Evolutionary conservation across 441 rosid genomes (phyloP).

Genomic region (Omphalea diandra): DNA sequence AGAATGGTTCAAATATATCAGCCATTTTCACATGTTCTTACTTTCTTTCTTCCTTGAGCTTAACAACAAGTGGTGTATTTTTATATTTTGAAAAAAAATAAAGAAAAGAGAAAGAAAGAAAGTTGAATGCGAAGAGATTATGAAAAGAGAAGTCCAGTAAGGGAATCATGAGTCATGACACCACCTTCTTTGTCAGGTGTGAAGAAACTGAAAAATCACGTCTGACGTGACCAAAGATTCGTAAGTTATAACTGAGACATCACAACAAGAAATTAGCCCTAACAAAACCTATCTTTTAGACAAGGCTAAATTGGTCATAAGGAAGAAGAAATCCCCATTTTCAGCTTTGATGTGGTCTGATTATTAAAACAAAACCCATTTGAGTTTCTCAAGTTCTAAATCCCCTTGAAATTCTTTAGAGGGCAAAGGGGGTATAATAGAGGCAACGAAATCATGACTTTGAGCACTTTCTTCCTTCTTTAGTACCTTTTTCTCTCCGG

Average conservation of each 20-base stretch:
- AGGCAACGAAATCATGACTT: neutral
- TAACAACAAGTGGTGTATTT: too few relatives aligned
- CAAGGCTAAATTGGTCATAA: conserved; percentile 1
- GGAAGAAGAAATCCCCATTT: neutral
- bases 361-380: conserved; percentile 11
- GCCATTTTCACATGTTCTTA: too few relatives aligned
- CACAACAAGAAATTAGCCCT: conserved; percentile 31
- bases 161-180: conserved; percentile 38
- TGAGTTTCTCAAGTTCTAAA: conserved; percentile 31
- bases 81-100: conserved; percentile 6
- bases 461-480: conserved; percentile 18
- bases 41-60: too few relatives aligned
- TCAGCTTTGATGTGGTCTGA: neutral
- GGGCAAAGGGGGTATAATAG: too few relatives aligned
- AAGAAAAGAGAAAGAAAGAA: conserved; percentile 8
- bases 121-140: neutral
- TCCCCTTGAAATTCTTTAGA: neutral
- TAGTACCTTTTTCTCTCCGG: too few relatives aligned
- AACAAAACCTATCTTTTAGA: neutral
- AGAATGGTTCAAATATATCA: neutral
- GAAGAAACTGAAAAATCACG: conserved; percentile 44
- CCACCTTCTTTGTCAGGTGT: conserved; percentile 40
- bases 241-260: conserved; percentile 33
- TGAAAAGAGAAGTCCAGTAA: conserved; percentile 19
- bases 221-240: conserved; percentile 83